Conservation (phyloP, 768 basidiomycete species). For the Kwoniella newhampshirensis region DNA sequence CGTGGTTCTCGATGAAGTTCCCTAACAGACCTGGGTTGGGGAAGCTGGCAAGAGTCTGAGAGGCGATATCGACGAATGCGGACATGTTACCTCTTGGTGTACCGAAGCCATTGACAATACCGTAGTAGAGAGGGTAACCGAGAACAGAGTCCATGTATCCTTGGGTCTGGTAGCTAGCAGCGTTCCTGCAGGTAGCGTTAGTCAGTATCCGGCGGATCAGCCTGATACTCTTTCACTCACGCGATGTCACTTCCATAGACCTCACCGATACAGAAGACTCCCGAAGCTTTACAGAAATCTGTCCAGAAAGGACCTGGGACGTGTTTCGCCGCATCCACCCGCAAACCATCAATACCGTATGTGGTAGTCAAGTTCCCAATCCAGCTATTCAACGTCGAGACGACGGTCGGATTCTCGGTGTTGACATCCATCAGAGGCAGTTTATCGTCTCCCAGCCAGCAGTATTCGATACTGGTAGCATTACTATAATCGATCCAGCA, state of each 20-base stretch:
- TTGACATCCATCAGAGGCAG: constrained; percentile 77
- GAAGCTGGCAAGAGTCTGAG: constrained; percentile 36
- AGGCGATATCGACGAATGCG: constrained; percentile 37
- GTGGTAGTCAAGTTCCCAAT: constrained; percentile 66
- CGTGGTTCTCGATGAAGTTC: constrained; percentile 52
- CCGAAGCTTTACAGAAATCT: constrained; percentile 68
- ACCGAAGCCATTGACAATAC: constrained; percentile 39
- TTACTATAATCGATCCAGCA: constrained; percentile 72
- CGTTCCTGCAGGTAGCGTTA: constrained; percentile 12
- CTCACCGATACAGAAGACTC: constrained; percentile 85
- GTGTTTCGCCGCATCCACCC: constrained; percentile 69
- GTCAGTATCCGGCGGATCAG: neutral
- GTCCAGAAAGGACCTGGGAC: constrained; percentile 76
- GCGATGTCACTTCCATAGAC: constrained; percentile 64
- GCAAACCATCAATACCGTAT: constrained; percentile 78
- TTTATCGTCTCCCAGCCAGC: constrained; percentile 74
- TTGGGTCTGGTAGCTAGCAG: constrained; percentile 41
- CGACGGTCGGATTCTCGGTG: constrained; percentile 68
- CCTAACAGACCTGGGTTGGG: constrained; percentile 44
- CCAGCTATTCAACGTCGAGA: constrained; percentile 66
- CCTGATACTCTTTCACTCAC: constrained; percentile 18
- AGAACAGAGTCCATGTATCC: constrained; percentile 47
- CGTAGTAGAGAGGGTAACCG: constrained; percentile 48
- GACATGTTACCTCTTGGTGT: constrained; percentile 45
- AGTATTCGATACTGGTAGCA: constrained; percentile 43